Conservation (phyloP, 75 land plant species). For the Cryptomeria japonica region DNA sequence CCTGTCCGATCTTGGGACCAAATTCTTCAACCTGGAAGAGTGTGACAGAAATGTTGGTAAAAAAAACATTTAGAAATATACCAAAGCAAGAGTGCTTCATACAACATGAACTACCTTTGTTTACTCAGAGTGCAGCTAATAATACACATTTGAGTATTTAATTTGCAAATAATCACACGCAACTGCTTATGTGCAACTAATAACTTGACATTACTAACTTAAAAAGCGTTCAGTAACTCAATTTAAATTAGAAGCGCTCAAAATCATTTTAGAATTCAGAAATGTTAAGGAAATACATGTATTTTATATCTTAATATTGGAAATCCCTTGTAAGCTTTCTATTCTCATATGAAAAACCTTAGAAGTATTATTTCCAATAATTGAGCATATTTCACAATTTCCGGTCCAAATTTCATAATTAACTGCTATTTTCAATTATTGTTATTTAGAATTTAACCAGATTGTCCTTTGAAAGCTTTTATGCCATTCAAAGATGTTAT, state of each 20-base stretch:
- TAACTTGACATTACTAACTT: background rate
- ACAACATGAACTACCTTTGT: background rate
- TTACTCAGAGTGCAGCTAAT: background rate
- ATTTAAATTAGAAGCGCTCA: background rate
- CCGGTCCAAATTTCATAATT: background rate
- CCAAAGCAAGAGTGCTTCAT: background rate
- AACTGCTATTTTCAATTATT: background rate
- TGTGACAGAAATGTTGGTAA: background rate
- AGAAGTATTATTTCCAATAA: background rate
- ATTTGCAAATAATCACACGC: background rate
- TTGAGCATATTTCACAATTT: background rate
- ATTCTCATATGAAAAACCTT: background rate
- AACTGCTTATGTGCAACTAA: background rate
- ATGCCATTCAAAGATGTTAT: no score
- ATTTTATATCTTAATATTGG: background rate
- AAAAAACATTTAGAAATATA: background rate
- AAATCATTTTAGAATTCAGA: background rate
- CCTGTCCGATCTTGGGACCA: conserved; percentile 11
- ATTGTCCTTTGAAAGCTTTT: no score
- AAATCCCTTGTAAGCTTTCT: background rate
- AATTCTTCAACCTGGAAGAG: conserved; percentile 3
- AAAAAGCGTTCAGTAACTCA: background rate
- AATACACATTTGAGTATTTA: background rate
- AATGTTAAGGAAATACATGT: background rate
- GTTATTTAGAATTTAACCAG: background rate